Evolutionary conservation across 495 filamentous ascomycete species (phyloP).

Genomic region (Chaetomium cochliodes): DNA sequence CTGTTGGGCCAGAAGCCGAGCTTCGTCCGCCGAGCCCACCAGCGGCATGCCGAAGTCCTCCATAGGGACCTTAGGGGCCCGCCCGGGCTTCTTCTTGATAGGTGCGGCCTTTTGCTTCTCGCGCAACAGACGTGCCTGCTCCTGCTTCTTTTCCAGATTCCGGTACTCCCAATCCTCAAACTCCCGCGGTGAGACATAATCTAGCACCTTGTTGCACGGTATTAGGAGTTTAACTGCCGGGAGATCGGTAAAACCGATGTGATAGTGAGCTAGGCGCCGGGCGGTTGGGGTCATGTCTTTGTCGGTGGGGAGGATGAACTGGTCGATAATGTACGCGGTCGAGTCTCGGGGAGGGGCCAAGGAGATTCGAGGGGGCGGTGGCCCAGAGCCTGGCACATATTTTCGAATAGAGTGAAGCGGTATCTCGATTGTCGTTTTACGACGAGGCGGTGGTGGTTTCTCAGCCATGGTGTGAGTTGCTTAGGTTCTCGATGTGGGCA

Average conservation of each 20-base stretch:
- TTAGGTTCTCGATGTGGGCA: background rate
- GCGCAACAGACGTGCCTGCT: conserved; percentile 16
- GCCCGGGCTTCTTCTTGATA: conserved; percentile 12
- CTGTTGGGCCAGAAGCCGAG: conserved; percentile 24
- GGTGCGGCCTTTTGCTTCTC: conserved; percentile 17
- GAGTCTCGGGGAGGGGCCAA: conserved; percentile 42
- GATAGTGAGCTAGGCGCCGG: conserved; percentile 42
- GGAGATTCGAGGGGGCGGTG: conserved; percentile 37
- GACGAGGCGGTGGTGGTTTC: conserved; percentile 7
- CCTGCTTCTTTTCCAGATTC: conserved; percentile 33
- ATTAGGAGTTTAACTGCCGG: conserved; percentile 42
- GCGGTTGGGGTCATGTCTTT: conserved; percentile 25
- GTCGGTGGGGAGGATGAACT: conserved; percentile 39
- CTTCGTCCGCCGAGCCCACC: conserved; percentile 18
- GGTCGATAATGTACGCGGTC: conserved; percentile 48
- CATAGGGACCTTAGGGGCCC: conserved; percentile 18
- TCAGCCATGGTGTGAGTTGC: conserved; percentile 17
- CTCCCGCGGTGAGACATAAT: conserved; percentile 48
- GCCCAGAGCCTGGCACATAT: conserved; percentile 44
- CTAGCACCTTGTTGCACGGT: conserved; percentile 39
- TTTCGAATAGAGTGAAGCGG: conserved; percentile 34
- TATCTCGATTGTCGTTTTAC: conserved; percentile 36
- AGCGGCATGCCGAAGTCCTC: background rate
- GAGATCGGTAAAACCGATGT: conserved; percentile 46
- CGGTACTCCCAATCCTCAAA: conserved; percentile 48